These are phyloP conservation scores for Micromonas commoda DNA, from an alignment of 139 green algal species.

Conservation along the genomic window DNA sequence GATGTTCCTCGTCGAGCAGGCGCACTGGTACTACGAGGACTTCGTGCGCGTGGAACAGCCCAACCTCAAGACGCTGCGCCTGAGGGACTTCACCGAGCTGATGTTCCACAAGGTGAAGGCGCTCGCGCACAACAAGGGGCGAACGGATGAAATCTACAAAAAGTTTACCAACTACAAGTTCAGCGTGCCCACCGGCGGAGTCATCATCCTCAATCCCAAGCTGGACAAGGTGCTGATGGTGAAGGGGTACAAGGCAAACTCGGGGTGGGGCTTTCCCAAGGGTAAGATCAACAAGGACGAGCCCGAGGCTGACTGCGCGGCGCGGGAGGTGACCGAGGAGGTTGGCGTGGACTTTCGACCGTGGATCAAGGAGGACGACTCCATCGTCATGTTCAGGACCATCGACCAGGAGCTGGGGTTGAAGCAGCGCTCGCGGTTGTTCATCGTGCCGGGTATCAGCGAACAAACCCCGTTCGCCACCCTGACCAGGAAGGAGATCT, in stretches of 20 bases:
- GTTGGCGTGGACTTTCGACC: slow-evolving; percentile 39
- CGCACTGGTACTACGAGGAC: slow-evolving; percentile 94
- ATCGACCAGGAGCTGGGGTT: neutral
- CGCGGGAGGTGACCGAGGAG: slow-evolving; percentile 68
- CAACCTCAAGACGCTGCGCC: slow-evolving; percentile 42
- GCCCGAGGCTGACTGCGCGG: slow-evolving; percentile 66
- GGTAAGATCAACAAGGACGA: slow-evolving; percentile 86
- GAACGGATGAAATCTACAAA: slow-evolving; percentile 63
- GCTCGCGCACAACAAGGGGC: slow-evolving; percentile 52
- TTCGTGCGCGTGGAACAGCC: slow-evolving; percentile 32
- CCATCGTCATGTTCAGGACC: slow-evolving; percentile 28
- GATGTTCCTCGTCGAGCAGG: slow-evolving; percentile 81
- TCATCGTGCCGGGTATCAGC: slow-evolving; percentile 35
- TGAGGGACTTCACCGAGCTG: slow-evolving; percentile 63
- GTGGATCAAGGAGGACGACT: slow-evolving; percentile 30
- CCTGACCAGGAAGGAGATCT: slow-evolving; percentile 43
- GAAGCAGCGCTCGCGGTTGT: slow-evolving; percentile 35
- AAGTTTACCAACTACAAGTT: slow-evolving; percentile 83
- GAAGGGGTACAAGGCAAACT: slow-evolving; percentile 59
- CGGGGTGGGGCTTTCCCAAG: slow-evolving; percentile 84
- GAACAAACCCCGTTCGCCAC: slow-evolving; percentile 34
- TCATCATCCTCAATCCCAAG: slow-evolving; percentile 73
- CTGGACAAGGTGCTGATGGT: slow-evolving; percentile 81
- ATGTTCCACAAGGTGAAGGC: slow-evolving; percentile 64
- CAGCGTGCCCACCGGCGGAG: slow-evolving; percentile 60